phyloP scores from a whole-genome alignment of 2,329 filamentous ascomycete species.

The Stromatinia cepivora region DNA sequence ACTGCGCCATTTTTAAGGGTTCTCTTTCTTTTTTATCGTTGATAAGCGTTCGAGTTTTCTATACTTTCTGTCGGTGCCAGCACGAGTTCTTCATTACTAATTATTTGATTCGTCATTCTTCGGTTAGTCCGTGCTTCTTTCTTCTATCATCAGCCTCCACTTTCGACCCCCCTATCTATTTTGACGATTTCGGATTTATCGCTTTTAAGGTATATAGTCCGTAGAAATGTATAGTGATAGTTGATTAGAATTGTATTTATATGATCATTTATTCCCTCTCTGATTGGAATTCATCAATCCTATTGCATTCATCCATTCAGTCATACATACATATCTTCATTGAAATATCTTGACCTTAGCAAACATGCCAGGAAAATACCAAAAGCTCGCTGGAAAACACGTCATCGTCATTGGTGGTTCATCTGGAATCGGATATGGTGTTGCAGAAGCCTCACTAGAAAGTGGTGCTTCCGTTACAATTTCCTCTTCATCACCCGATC shows the following conservation, averaged over 20 bases:
- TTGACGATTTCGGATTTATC: not conserved
- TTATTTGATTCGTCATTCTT: not conserved
- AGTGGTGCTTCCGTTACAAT: constrained; percentile 33
- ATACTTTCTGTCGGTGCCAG: no score
- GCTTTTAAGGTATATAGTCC: not conserved
- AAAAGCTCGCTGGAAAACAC: constrained; percentile 35
- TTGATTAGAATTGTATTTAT: not conserved
- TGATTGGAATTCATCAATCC: not conserved
- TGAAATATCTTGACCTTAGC: not conserved
- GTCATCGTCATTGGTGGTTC: constrained; percentile 38
- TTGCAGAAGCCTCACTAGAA: constrained; percentile 36
- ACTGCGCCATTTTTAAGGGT: no score
- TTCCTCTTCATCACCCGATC: constrained; percentile 28
- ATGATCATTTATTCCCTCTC: not conserved
- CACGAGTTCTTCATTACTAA: no score
- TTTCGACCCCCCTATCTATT: not conserved
- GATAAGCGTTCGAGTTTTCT: no score
- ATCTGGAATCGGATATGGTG: constrained; percentile 36
- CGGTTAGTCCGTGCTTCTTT: not conserved
- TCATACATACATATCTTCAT: not conserved
- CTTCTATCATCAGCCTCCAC: not conserved
- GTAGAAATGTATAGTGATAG: not conserved
- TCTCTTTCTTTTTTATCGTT: no score
- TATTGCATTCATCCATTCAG: not conserved
- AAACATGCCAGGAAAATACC: constrained; percentile 32